phyloP scores from a whole-genome alignment of 2,329 filamentous ascomycete species.

The Neocucurbitaria cava region DNA sequence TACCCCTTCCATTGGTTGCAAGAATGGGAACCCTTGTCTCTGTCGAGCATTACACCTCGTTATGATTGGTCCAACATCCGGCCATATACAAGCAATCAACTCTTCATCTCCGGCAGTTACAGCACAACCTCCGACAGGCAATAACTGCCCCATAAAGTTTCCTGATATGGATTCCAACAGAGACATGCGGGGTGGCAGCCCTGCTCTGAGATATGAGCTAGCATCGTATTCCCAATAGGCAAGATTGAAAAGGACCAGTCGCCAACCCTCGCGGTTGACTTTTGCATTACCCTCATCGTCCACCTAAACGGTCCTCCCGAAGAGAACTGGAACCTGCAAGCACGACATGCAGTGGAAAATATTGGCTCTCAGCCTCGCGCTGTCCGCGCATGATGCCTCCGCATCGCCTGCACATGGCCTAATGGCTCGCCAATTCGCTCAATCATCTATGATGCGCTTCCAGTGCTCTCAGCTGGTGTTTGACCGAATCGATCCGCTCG shows the following conservation, averaged over 20 bases:
- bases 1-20: neutral
- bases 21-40: neutral
- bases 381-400: constrained; percentile 23
- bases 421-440: constrained; percentile 31
- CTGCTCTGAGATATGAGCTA: neutral
- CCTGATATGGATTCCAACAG: neutral
- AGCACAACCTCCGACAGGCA: neutral
- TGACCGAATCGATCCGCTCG: constrained; percentile 31
- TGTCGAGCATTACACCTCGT: neutral
- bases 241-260: neutral
- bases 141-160: neutral
- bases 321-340: neutral
- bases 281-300: neutral
- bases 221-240: neutral
- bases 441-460: constrained; percentile 35
- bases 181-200: neutral
- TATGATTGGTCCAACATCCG: neutral
- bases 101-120: constrained; percentile 2
- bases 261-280: neutral
- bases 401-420: constrained; percentile 23
- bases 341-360: constrained; percentile 29
- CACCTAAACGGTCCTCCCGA: neutral
- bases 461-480: constrained; percentile 28
- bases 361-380: constrained; percentile 21
- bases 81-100: constrained; percentile 2